Conservation (phyloP, 495 filamentous ascomycete species). For the Neurospora tetraspora region DNA sequence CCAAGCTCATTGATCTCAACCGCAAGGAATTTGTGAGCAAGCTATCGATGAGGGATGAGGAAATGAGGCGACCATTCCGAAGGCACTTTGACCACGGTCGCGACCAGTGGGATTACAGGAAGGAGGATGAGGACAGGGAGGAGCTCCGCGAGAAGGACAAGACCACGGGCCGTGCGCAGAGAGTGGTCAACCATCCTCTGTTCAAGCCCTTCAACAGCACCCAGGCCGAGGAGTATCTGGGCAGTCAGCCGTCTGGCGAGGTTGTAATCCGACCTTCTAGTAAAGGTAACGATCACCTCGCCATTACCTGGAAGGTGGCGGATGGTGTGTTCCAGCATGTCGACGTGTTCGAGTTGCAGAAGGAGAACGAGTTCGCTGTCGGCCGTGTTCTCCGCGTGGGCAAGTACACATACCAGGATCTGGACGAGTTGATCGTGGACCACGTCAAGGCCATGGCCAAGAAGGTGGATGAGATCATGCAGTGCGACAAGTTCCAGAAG, state of each 20-base stretch:
- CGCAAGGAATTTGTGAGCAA: conserved; percentile 70
- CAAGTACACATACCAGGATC: conserved; percentile 84
- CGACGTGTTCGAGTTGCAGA: conserved; percentile 91
- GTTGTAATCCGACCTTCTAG: conserved; percentile 92
- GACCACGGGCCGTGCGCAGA: conserved; percentile 66
- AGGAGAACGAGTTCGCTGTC: conserved; percentile 90
- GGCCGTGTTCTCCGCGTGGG: conserved; percentile 74
- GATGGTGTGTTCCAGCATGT: conserved; percentile 93
- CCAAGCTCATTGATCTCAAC: conserved; percentile 78
- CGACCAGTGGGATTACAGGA: conserved; percentile 75
- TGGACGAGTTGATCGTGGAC: conserved; percentile 94
- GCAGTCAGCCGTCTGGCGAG: conserved; percentile 73
- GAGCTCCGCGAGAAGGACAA: conserved; percentile 73
- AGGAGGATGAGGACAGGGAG: conserved; percentile 71
- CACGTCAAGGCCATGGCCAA: conserved; percentile 96
- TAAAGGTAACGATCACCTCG: conserved; percentile 87
- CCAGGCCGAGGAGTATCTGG: conserved; percentile 89
- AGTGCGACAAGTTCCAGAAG: conserved; percentile 81
- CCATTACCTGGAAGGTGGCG: conserved; percentile 96
- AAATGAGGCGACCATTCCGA: conserved; percentile 58
- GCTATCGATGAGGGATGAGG: conserved; percentile 72
- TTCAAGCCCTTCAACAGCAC: conserved; percentile 87
- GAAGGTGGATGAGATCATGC: conserved; percentile 93
- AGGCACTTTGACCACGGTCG: conserved; percentile 56
- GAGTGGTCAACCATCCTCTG: conserved; percentile 93